These are phyloP conservation scores for Prinsepia uniflora DNA, from an alignment of 306 rosid species.

Conservation along the genomic window DNA sequence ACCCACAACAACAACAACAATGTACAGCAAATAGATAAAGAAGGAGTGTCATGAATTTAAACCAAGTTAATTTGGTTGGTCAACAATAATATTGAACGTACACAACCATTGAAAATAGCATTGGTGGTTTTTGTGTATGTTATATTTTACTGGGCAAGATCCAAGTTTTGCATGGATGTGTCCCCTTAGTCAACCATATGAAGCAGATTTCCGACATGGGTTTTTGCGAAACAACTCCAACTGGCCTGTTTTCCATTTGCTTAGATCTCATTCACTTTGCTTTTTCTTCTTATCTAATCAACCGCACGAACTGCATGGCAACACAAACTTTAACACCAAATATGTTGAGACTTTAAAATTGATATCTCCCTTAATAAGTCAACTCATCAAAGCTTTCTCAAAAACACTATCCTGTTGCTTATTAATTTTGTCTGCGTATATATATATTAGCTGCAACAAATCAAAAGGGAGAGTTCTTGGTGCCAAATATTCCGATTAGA, in stretches of 20 bases:
- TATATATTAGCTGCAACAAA: no score
- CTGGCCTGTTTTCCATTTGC: conserved; percentile 8
- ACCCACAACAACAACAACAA: not conserved
- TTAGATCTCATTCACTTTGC: not conserved
- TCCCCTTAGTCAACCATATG: conserved; percentile 45
- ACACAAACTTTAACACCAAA: not conserved
- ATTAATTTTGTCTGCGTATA: no score
- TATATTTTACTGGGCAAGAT: conserved; percentile 37
- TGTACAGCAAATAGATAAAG: not conserved
- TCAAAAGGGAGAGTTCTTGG: no score
- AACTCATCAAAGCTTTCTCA: not conserved
- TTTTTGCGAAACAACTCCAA: conserved; percentile 12
- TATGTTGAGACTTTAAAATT: not conserved
- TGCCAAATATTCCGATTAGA: no score
- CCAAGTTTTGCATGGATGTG: conserved; percentile 43
- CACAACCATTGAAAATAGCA: not conserved
- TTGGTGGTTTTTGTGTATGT: not conserved
- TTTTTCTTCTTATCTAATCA: conserved; percentile 3
- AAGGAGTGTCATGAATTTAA: not conserved
- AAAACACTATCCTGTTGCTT: not conserved
- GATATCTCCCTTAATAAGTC: not conserved
- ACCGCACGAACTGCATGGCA: conserved; percentile 25
- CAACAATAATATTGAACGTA: not conserved
- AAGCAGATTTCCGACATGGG: conserved; percentile 47
- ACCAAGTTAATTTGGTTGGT: not conserved